These are phyloP conservation scores for Orbilia brochopaga DNA, from an alignment of 2,329 filamentous ascomycete genomes.

Conservation along the genomic window DNA sequence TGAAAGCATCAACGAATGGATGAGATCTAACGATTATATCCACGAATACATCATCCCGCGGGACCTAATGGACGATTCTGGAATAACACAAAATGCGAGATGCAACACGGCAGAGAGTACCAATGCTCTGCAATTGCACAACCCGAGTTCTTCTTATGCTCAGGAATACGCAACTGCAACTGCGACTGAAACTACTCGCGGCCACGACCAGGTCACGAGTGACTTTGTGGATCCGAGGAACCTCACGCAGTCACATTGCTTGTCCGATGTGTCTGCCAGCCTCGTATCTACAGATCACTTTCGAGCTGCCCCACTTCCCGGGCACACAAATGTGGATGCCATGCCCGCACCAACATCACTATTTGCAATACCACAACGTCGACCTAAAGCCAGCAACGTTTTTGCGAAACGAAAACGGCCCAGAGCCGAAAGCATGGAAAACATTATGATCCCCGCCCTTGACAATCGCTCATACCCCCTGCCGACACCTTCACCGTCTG, in stretches of 20 bases:
- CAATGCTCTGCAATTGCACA: too few relatives aligned
- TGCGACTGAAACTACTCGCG: too few relatives aligned
- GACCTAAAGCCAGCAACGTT: slow-evolving; percentile 19
- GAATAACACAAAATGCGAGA: slow-evolving; percentile 16
- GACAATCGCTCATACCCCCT: slow-evolving; percentile 37
- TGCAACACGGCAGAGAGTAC: too few relatives aligned
- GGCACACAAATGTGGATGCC: slow-evolving; percentile 5
- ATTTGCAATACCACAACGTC: slow-evolving; percentile 24
- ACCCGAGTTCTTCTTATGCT: background rate
- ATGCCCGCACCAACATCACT: slow-evolving; percentile 26
- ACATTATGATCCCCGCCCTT: slow-evolving; percentile 37
- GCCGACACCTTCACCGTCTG: slow-evolving; percentile 46
- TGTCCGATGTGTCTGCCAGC: slow-evolving; percentile 11
- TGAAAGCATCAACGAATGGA: slow-evolving; percentile 24
- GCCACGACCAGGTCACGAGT: background rate
- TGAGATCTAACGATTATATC: slow-evolving; percentile 23
- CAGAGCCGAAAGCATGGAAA: slow-evolving; percentile 38
- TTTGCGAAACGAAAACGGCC: slow-evolving; percentile 40
- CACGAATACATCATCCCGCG: slow-evolving; percentile 20
- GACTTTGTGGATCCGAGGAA: slow-evolving; percentile 26
- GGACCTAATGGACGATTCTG: slow-evolving; percentile 21
- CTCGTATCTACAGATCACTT: slow-evolving; percentile 23
- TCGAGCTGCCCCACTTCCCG: slow-evolving; percentile 6
- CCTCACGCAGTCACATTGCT: slow-evolving; percentile 15
- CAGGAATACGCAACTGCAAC: background rate